phyloP scores from a whole-genome alignment of 192 early-diverging fungal species.

The Coemansia sp. region DNA sequence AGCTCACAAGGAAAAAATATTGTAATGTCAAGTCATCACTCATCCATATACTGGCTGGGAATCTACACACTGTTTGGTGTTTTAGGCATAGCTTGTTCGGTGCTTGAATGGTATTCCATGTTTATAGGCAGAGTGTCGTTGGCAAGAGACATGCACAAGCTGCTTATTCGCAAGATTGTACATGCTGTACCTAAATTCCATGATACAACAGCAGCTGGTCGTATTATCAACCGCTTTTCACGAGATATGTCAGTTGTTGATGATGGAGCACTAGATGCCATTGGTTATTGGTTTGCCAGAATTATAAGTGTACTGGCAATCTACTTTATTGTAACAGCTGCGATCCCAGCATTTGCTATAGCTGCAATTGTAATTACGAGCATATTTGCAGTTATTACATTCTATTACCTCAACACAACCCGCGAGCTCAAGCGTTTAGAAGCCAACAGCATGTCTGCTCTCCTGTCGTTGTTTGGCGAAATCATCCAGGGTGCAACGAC shows the following conservation, averaged over 20 bases:
- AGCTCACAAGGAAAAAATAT: no score
- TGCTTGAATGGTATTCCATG: slow-evolving; percentile 40
- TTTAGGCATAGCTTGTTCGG: slow-evolving; percentile 35
- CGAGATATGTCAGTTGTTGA: slow-evolving; percentile 82
- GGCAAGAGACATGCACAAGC: slow-evolving; percentile 59
- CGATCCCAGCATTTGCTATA: slow-evolving; percentile 73
- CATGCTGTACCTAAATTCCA: slow-evolving; percentile 80
- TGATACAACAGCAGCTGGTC: slow-evolving; percentile 82
- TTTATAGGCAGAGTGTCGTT: slow-evolving; percentile 58
- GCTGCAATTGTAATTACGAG: slow-evolving; percentile 59
- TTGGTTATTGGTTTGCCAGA: slow-evolving; percentile 56
- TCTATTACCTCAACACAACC: slow-evolving; percentile 71
- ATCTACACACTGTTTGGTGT: slow-evolving; percentile 64
- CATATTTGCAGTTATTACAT: slow-evolving; percentile 64
- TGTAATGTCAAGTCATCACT: no score
- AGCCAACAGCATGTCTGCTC: slow-evolving; percentile 70
- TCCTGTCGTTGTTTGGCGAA: slow-evolving; percentile 80
- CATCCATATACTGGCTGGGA: slow-evolving; percentile 65
- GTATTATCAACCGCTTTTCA: slow-evolving; percentile 85
- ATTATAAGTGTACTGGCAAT: slow-evolving; percentile 57
- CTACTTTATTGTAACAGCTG: slow-evolving; percentile 58
- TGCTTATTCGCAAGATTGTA: slow-evolving; percentile 58
- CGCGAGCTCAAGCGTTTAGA: slow-evolving; percentile 89
- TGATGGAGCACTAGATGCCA: slow-evolving; percentile 55
- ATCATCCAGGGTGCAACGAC: slow-evolving; percentile 69